Evolutionary conservation across 2,329 filamentous ascomycete species (phyloP), one percentile per base, ranked within the genome.

Genomic region (Botrytis paeoniae): DNA sequence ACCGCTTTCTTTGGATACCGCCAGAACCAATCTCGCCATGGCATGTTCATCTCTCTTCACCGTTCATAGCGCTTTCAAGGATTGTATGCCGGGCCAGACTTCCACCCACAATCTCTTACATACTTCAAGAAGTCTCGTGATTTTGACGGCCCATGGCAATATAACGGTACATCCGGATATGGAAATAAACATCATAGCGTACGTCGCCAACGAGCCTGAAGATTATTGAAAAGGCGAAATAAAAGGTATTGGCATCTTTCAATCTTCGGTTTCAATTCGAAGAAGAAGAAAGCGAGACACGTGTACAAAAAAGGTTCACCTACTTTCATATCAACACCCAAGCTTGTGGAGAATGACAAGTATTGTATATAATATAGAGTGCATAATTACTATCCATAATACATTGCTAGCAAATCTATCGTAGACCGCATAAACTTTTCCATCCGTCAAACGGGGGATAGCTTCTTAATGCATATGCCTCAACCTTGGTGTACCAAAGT

Each of bases 311-410:
- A 69, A 54, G 48, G n/a, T 9, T 69, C 65, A 69, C 65, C 65
- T 69, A 69, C 65, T 69, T 57, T 57, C 48, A 32, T 59, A 43
- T 57, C n/a, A 4, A 68, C 29, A 57, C 22, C 65, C 37, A 69
- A 41, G 51, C 48, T 25, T 16, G 65, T 69, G 65, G 65, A 57
- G 65, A 69, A 32, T 32, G 37, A 32, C 35, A 57, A 65, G 63
- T 51, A n/a, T n/a, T 48, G 63, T 48, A 65, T 37, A 35, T 65
- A 48, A 29, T 39, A 57, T 32, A 14, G 35, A 57, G 48, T 69
- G 65, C 65, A 69, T 69, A 69, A 69, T 69, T 57, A 59, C 29
- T 41, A 69, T 69, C n/a, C 48, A 69, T 69, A 59, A 69, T 69
- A 69, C 51, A 41, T 57, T 41, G 39, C 51, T 57, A 43, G 48